Evolutionary conservation across 192 early-diverging fungal genomes (phyloP), one percentile per base, ranked within the genome.

Genomic region (Umbelopsis isabellina): DNA sequence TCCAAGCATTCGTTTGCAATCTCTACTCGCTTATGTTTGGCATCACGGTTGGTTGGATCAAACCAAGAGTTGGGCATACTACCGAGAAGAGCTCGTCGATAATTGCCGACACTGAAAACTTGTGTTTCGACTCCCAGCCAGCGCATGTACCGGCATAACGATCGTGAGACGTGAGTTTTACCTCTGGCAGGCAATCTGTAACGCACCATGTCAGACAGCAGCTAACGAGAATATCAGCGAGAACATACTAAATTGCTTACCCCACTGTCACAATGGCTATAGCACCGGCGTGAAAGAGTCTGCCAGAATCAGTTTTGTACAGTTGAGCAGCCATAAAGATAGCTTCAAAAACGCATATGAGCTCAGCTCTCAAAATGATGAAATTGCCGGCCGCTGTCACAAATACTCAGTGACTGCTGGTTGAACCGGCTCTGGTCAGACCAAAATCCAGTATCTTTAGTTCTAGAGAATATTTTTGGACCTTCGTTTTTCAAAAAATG

Each of bases 71-170:
- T 87, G 41, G 75, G 79, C 67, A 66, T 73, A 45, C 71, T 81
- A 20, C 95, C 94, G 52, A 92, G 86, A 35, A 91, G 85, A 55
- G 94, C 82, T 49, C 97, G 85, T 30, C 97, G 89, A 84, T 99
- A 99, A 78, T 98, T 94, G 65, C 96, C 98, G 61, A 99, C 94
- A 75, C 97, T 97, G 82, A 97, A 99, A 16, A 96, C 93, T 73
- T 91, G 84, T 18, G 95, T 91, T 53, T 87, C 86, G 27, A 98
- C 92, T 48, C 98, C 97, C 37, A 98, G 84, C 98, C 98, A 99
- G 61, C 89, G 89, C 79, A 99, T 87, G 83, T 97, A 99, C 7
- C 96, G 91, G 61, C 92, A 85, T 8, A 94, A 81, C 16, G 90
- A 89, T 49, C 89, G 81, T 10, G 93, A 91, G 21, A 93, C 88